Evolutionary conservation across 129 eudicot species (phyloP), one percentile per base, ranked within the genome.

Genomic region (Flaveria bidentis): DNA sequence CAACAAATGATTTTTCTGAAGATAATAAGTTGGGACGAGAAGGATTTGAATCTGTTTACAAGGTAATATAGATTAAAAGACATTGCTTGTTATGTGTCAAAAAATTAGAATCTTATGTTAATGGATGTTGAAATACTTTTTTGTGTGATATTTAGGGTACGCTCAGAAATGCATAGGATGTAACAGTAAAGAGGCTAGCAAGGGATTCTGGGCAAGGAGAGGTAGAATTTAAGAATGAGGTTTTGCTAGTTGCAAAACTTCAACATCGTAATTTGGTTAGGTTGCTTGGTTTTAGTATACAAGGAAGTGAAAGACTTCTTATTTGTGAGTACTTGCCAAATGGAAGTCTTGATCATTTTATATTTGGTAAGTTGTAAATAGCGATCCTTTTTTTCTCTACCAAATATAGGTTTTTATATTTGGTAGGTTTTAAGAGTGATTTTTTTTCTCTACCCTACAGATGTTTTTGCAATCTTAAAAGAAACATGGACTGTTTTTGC

Each of bases 181-280:
- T 61, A 11, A 42, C 67, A 4, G 42, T 61, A 61, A 61, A 61
- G 67, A 61, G 67, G 67, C 42, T 61, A 25, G 67, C 67, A 14
- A 61, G 41, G n/a, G 67, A 26, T 61, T 61, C 67, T 61, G 67
- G 67, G 17, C 67, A 61, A 61, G 67, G 67, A 22, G 67, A 61
- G 4, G 18, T 61, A 4, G 67, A 61, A 58, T 58, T 58, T 58
- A 25, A 58, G 14, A 58, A 58, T 58, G 65, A 58, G 65, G 65
- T 58, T 22, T 58, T 58, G 65, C 16, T 58, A 11, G 65, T 58
- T 5, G 65, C 65, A 6, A 58, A 23, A 6, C 65, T 58, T 22
- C 65, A 58, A 58, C 65, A 58, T 15, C 65, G 65, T 4, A 58
- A 58, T 58, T 58, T 58, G 65, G 65, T 58, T 58, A 58, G 65